A percentile compares a stretch with the other conserved stretches of the same genome.
Conservation (phyloP, 768 basidiomycete genomes). For the Polyporus arcularius region DNA sequence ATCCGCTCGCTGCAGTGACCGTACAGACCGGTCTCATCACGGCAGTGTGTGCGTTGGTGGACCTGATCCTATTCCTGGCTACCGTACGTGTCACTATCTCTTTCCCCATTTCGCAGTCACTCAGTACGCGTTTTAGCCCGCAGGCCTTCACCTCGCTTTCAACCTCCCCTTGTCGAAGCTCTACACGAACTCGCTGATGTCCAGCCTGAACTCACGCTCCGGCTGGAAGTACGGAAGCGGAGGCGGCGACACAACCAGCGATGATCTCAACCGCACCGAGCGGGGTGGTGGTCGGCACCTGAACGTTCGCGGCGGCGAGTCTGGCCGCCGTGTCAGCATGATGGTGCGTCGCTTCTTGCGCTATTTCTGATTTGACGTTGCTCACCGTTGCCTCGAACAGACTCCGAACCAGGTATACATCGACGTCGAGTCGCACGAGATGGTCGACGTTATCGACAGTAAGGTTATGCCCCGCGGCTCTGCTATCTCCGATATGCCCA, state of each 20-base stretch:
- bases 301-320: constrained; percentile 8
- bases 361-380: not conserved
- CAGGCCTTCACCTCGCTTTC: constrained; percentile 35
- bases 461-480: constrained; percentile 1
- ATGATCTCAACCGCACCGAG: constrained; percentile 9
- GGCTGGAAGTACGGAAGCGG: constrained; percentile 31
- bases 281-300: constrained; percentile 9
- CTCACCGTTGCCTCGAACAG: constrained; percentile 1
- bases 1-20: constrained; percentile 28
- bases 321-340: constrained; percentile 20
- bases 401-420: constrained; percentile 24
- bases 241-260: constrained; percentile 16
- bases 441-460: constrained; percentile 18
- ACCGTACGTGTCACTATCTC: constrained; percentile 15
- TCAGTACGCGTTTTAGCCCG: constrained; percentile 8
- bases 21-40: constrained; percentile 40
- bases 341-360: constrained; percentile 4
- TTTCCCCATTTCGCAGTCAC: not conserved
- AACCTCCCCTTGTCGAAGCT: constrained; percentile 40
- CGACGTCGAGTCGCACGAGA: constrained; percentile 32
- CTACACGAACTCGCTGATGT: constrained; percentile 42
- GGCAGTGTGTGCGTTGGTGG: constrained; percentile 32
- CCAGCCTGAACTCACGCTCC: constrained; percentile 39
- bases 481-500: constrained; percentile 3
- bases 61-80: constrained; percentile 32